These are phyloP conservation scores for Apiospora phragmitis DNA, from an alignment of 2,329 filamentous ascomycete species.

Conservation along the genomic window DNA sequence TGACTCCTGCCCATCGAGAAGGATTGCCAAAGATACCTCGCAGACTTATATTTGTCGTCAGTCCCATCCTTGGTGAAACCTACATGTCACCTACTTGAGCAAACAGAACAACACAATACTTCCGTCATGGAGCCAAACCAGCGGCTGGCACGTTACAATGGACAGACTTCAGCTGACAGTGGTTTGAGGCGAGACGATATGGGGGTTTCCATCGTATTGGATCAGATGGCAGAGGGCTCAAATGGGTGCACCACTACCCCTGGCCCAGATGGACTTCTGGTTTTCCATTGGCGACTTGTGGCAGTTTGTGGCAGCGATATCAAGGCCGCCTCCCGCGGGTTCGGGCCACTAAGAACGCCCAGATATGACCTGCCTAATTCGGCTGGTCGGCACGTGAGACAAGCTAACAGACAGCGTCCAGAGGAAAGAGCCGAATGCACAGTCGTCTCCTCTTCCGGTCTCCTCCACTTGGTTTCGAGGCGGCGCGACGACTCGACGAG, in stretches of 20 bases:
- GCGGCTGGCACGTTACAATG: background rate
- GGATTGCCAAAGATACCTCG: background rate
- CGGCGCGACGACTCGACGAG: background rate
- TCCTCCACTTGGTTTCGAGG: background rate
- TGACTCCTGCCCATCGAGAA: background rate
- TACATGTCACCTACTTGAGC: background rate
- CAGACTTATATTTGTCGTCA: background rate
- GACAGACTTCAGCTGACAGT: constrained; percentile 2
- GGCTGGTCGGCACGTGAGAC: constrained; percentile 2
- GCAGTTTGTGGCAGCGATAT: background rate
- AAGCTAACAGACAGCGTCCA: background rate
- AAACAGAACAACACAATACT: background rate
- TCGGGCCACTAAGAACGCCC: background rate
- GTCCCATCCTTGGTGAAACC: background rate
- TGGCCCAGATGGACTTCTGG: background rate
- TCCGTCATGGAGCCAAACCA: background rate
- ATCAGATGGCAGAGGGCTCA: background rate
- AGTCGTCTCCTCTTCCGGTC: background rate
- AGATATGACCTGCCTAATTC: background rate
- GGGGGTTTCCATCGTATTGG: background rate
- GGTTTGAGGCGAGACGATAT: constrained; percentile 6
- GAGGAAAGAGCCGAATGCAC: background rate
- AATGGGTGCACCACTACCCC: background rate
- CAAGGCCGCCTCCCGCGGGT: background rate
- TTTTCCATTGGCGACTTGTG: background rate